Base-by-base conservation (phyloP, 2,329 filamentous ascomycete species). In the Parastagonospora nodorum region DNA sequence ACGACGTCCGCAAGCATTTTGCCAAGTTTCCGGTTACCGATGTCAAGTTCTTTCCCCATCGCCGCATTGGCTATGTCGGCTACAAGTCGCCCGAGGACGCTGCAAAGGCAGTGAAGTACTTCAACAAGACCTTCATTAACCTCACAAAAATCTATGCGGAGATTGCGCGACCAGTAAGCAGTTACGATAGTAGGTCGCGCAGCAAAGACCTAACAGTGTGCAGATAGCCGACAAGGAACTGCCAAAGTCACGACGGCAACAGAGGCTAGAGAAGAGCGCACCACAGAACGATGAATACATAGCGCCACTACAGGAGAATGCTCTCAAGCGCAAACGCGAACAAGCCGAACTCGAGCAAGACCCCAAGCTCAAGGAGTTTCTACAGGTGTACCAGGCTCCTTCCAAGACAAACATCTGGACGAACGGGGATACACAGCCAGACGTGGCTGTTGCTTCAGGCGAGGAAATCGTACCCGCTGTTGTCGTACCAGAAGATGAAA, bases 121-220 rank as follows among this genome's bases (percentile, higher is more conserved):
- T 97, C 81, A 92, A 99, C 80, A 90, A 85, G 72, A 88, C 92
- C 57, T 99, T 92, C 76, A 91, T 99, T 66, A 90, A 92, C 64
- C 94, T 97, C 89, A 96, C 92, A 50, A 95, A 88, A 78, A 92
- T 99, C 66, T 83, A 82, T 28, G 94, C 97, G 55, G 92, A 97
- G 77, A 78, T 94, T 68, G 94, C 94, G 49, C 87, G 84, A 72
- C 88, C 94, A 53, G 89, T 95, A 78, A 71, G 83, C 54, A 19
- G 42, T 27, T 48, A 16, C 29, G 4, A 41, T 28, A 8, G 31
- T 11, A 28, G 15, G 41, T 54, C 15, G 10, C 27, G 37, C 11
- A 29, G 33, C 27, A 35, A n/a, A 48, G 29, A 69, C 73, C 60
- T 66, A 79, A 47, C 1, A 36, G 5, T 8, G 27, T 15, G 45